Conservation (phyloP, 2,329 filamentous ascomycete species). For the Alternaria longipes region DNA sequence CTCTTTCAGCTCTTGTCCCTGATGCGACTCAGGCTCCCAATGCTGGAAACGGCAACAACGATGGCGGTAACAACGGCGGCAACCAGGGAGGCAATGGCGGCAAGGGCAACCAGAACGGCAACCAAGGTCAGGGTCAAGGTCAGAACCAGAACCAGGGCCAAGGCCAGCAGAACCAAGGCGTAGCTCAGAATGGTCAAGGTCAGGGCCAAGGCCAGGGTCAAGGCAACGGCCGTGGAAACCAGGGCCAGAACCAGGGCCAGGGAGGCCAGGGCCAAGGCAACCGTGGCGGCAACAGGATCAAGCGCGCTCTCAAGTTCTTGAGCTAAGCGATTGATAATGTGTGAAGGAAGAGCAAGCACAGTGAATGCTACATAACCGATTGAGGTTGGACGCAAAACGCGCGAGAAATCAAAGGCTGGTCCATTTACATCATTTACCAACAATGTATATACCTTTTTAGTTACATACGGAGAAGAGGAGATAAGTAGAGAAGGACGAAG, state of each 20-base stretch:
- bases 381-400: constrained; percentile 6
- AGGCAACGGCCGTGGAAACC: background rate
- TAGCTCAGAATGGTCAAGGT: background rate
- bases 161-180: constrained; percentile 2
- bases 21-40: constrained; percentile 22
- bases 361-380: background rate
- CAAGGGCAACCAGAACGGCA: constrained; percentile 10
- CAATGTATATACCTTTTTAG: constrained; percentile 15
- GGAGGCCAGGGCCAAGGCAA: background rate
- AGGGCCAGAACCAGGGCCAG: background rate
- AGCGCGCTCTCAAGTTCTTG: constrained; percentile 14
- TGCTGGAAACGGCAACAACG: constrained; percentile 24
- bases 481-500: background rate
- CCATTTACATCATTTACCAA: constrained; percentile 2
- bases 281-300: constrained; percentile 7
- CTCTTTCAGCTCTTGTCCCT: constrained; percentile 24
- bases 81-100: constrained; percentile 11
- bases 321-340: background rate
- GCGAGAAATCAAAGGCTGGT: constrained; percentile 11
- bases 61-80: constrained; percentile 20
- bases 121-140: constrained; percentile 3
- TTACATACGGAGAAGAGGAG: constrained; percentile 2
- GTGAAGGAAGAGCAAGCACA: background rate
- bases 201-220: constrained; percentile 2
- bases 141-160: background rate